These are phyloP conservation scores for Pyricularia grisea DNA, from an alignment of 2,329 filamentous ascomycete species.

Conservation along the genomic window DNA sequence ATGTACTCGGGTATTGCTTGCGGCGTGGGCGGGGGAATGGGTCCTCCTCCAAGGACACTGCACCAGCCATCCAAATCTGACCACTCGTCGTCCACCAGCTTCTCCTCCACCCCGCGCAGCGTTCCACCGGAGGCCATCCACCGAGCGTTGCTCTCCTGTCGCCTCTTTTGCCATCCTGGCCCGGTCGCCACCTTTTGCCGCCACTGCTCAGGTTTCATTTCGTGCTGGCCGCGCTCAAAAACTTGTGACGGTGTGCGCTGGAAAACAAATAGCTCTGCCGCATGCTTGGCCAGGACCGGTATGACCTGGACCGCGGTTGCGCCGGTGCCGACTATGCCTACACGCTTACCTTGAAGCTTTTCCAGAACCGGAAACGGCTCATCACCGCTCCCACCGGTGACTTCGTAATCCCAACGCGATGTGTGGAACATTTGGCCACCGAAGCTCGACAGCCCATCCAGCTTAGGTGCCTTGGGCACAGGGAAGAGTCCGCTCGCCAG, in stretches of 20 bases:
- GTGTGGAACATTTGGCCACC: slow-evolving; percentile 34
- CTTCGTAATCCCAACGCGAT: slow-evolving; percentile 32
- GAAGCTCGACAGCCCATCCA: slow-evolving; percentile 31
- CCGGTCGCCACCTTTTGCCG: slow-evolving; percentile 16
- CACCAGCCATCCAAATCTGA: slow-evolving; percentile 27
- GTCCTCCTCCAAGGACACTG: slow-evolving; percentile 22
- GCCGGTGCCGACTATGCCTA: slow-evolving; percentile 41
- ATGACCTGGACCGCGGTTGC: slow-evolving; percentile 37
- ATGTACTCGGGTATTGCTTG: slow-evolving; percentile 24
- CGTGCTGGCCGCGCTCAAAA: slow-evolving; percentile 24
- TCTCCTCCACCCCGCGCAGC: slow-evolving; percentile 16
- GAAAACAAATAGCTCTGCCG: slow-evolving; percentile 42
- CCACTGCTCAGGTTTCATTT: slow-evolving; percentile 31
- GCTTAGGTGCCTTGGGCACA: slow-evolving; percentile 1
- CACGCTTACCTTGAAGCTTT: slow-evolving; percentile 34
- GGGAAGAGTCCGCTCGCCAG: slow-evolving; percentile 29
- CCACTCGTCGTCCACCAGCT: slow-evolving; percentile 43
- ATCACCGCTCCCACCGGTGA: slow-evolving; percentile 25
- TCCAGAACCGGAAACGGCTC: slow-evolving; percentile 24
- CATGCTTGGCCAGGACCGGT: slow-evolving; percentile 33
- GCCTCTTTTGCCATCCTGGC: slow-evolving; percentile 39
- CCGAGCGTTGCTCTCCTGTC: slow-evolving; percentile 32
- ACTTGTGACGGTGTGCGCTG: slow-evolving; percentile 42
- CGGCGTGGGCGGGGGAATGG: slow-evolving; percentile 18
- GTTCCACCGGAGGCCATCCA: slow-evolving; percentile 22